Base-by-base conservation (phyloP, 306 rosid species). In the Sphenostylis stenocarpa region DNA sequence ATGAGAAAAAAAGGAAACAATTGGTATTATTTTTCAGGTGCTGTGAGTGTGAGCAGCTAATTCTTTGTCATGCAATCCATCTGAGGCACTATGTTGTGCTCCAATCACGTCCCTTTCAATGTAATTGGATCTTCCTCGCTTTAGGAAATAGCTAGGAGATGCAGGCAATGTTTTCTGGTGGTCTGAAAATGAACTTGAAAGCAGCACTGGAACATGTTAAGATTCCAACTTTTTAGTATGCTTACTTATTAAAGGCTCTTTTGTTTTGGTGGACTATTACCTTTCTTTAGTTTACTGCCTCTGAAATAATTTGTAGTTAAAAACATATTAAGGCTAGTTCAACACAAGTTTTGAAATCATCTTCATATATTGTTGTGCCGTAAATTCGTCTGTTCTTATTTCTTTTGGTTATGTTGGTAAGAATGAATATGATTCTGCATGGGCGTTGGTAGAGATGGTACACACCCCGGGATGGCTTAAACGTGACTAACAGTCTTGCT, bases 1-100 rank as follows among this genome's bases (percentile, higher is more conserved):
- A 84, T 80, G 69, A 75, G 84, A 81, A 80, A 57, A 53, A 80
- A 77, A 76, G 60, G n/a, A 33, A 67, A 29, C 73, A 78, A 67
- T 36, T 60, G 75, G 16, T 49, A 47, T 78, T 52, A 70, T 48
- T 85, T 58, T 70, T 75, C 73, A 29, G 80, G 43, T 38, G 56
- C 65, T 70, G 26, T 51, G 28, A 52, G 28, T 52, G 19, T 73
- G 5, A 79, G 84, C 78, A 80, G 75, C 73, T 73, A 64, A 73
- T 85, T 81, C 82, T 68, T 56, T 78, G 31, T 57, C 61, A 78
- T 69, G 78, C 41, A 39, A 28, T 52, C 52, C 78, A 19, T 72
- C 44, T 36, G 39, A 76, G 64, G 58, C 73, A 51, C 60, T 82
- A 20, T 24, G 43, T 76, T 67, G 14, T 56, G 19, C 29, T 56